A percentile compares a stretch with the other conserved stretches of the same genome.
Evolutionary conservation across 495 filamentous ascomycete species (phyloP).

Genomic region (Penicillium diatomitis): DNA sequence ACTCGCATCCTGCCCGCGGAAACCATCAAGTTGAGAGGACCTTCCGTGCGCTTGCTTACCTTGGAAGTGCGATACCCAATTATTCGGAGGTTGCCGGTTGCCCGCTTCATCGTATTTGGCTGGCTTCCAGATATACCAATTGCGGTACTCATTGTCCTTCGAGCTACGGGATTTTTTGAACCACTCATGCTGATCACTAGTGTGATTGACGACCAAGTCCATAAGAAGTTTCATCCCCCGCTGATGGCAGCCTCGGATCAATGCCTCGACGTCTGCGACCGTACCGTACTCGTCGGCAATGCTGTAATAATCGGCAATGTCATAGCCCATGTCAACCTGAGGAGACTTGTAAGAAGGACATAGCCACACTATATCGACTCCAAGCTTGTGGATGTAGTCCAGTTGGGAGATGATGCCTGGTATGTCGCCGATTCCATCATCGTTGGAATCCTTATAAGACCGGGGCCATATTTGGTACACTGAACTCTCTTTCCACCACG

Average conservation of each 20-base stretch:
- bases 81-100: conserved; percentile 56
- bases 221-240: conserved; percentile 63
- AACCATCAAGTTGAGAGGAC: not conserved
- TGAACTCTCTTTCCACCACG: conserved; percentile 47
- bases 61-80: conserved; percentile 55
- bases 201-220: conserved; percentile 72
- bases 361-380: conserved; percentile 59
- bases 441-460: conserved; percentile 56
- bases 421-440: conserved; percentile 60
- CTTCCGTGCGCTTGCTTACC: conserved; percentile 19
- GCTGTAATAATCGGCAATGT: conserved; percentile 60
- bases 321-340: conserved; percentile 52
- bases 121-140: conserved; percentile 70
- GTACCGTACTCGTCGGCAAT: conserved; percentile 54
- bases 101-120: conserved; percentile 49
- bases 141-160: conserved; percentile 48
- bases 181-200: conserved; percentile 69
- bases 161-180: conserved; percentile 58
- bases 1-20: not conserved
- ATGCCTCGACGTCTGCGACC: conserved; percentile 53
- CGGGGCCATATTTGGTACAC: conserved; percentile 68
- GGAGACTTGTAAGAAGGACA: conserved; percentile 61
- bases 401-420: conserved; percentile 56
- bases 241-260: conserved; percentile 46
- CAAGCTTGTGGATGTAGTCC: conserved; percentile 54